phyloP scores from a whole-genome alignment of 225 moss, liverwort and hornwort species.

The Marchantia polymorpha region DNA sequence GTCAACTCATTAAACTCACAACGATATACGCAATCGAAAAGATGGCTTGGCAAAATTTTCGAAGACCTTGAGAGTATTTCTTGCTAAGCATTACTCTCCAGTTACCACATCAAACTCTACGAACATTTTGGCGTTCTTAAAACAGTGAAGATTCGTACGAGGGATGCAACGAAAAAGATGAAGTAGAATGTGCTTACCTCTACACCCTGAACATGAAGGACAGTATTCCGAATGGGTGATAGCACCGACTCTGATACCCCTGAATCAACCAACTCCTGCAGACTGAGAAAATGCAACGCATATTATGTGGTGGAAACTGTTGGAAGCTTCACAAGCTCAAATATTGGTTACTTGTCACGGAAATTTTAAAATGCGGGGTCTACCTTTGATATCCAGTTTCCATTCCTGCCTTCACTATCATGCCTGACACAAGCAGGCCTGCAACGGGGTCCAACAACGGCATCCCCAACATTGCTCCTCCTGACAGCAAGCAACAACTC shows the following conservation, averaged over 20 bases:
- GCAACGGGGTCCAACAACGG: conserved; percentile 88
- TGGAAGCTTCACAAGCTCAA: neutral
- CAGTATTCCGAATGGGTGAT: conserved; percentile 71
- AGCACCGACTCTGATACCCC: conserved; percentile 76
- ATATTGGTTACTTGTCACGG: neutral
- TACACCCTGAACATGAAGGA: conserved; percentile 71
- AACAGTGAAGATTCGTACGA: neutral
- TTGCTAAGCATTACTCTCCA: neutral
- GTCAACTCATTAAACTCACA: neutral
- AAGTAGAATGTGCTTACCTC: conserved; percentile 47
- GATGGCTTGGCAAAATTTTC: neutral
- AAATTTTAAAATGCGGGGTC: neutral
- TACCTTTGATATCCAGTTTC: conserved; percentile 85
- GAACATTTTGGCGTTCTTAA: neutral
- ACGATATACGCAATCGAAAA: neutral
- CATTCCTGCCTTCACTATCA: conserved; percentile 90
- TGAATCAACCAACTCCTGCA: conserved; percentile 91
- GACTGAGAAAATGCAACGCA: conserved; percentile 37
- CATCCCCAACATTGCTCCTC: conserved; percentile 73
- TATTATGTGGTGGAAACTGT: neutral
- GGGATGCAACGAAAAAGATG: neutral
- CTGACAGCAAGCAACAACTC: conserved; percentile 20
- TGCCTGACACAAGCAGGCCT: conserved; percentile 83
- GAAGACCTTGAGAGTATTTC: neutral
- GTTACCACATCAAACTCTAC: neutral